Evolutionary conservation across 2,329 filamentous ascomycete genomes (phyloP).

Genomic region (Pyrenochaeta sp.): DNA sequence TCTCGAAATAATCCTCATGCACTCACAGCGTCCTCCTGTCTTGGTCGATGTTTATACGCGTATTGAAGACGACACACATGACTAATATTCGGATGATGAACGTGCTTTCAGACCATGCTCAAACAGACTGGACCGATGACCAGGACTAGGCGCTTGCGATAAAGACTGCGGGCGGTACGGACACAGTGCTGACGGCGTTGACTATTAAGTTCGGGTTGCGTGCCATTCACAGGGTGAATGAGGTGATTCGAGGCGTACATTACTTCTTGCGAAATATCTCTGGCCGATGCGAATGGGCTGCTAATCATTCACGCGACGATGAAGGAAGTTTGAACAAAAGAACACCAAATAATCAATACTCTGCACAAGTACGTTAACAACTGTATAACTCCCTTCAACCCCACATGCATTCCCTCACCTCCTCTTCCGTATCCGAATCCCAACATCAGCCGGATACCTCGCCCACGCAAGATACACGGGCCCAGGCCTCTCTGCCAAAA

Average conservation of each 20-base stretch:
- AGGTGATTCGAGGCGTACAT: too few relatives aligned
- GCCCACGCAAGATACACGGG: neutral
- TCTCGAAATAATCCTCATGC: neutral
- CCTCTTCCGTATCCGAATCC: neutral
- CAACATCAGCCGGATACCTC: neutral
- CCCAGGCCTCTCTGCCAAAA: neutral
- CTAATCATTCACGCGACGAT: too few relatives aligned
- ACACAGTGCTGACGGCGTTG: neutral
- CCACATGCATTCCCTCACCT: neutral
- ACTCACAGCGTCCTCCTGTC: too few relatives aligned
- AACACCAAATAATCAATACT: too few relatives aligned
- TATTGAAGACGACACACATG: neutral
- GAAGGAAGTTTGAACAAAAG: too few relatives aligned
- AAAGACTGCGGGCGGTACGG: neutral
- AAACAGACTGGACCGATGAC: neutral
- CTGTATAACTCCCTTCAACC: too few relatives aligned
- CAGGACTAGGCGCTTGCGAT: neutral
- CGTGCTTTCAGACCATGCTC: neutral
- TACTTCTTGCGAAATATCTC: too few relatives aligned
- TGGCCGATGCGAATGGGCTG: too few relatives aligned
- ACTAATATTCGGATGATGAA: neutral
- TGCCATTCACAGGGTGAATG: too few relatives aligned
- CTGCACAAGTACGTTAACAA: too few relatives aligned
- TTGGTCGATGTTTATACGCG: neutral
- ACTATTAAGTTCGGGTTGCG: neutral